phyloP scores from a whole-genome alignment of 495 filamentous ascomycete species.

The Aspergillus indologenus region DNA sequence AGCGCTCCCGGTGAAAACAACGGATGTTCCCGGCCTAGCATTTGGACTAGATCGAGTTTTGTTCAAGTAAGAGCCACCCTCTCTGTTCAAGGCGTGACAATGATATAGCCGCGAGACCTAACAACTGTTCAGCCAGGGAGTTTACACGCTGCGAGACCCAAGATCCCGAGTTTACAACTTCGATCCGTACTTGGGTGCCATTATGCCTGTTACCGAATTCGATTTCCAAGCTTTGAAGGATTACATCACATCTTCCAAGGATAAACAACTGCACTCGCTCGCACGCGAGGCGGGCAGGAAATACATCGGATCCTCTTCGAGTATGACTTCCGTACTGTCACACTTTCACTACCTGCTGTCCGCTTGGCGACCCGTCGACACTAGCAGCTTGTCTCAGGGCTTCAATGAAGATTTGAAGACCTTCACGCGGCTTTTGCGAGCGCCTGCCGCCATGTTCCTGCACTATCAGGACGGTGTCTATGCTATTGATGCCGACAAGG shows the following conservation, averaged over 20 bases:
- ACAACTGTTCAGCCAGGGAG: conserved; percentile 58
- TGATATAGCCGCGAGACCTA: neutral
- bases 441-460: conserved; percentile 78
- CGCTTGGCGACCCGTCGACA: conserved; percentile 70
- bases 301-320: conserved; percentile 93
- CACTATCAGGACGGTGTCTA: conserved; percentile 81
- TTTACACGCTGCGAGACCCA: conserved; percentile 88
- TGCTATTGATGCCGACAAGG: conserved; percentile 97
- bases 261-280: conserved; percentile 62
- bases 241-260: conserved; percentile 87
- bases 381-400: conserved; percentile 56
- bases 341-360: conserved; percentile 96
- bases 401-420: conserved; percentile 57
- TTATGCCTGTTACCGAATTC: conserved; percentile 90
- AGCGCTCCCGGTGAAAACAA: conserved; percentile 52
- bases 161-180: conserved; percentile 90
- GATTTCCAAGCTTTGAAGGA: conserved; percentile 80
- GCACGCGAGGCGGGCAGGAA: conserved; percentile 67
- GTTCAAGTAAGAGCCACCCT: conserved; percentile 64
- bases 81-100: neutral
- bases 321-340: conserved; percentile 81
- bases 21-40: conserved; percentile 65
- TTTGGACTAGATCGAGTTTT: conserved; percentile 86
- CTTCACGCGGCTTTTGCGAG: conserved; percentile 69
- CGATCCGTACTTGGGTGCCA: conserved; percentile 84